These are phyloP conservation scores for Solanum etuberosum DNA, from an alignment of 257 asterid genomes.

Conservation along the genomic window DNA sequence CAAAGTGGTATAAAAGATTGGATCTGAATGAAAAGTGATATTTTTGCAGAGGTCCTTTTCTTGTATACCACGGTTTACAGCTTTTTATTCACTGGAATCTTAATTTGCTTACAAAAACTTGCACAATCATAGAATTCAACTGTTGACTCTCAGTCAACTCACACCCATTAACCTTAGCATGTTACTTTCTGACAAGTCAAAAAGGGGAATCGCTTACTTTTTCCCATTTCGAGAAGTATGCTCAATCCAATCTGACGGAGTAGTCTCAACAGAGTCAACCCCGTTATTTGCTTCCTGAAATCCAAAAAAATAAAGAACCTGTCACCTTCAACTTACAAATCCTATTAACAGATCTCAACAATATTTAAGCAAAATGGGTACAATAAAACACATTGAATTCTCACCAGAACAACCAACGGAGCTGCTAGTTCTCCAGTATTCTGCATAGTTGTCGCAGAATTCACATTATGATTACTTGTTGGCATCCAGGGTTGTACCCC, in stretches of 20 bases:
- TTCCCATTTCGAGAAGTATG: constrained; percentile 62
- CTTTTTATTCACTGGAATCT: not conserved
- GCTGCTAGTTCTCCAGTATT: constrained; percentile 36
- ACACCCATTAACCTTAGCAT: not conserved
- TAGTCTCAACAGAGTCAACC: constrained; percentile 21
- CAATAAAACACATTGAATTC: constrained; percentile 8
- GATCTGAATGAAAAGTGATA: not conserved
- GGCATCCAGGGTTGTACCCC: constrained; percentile 62
- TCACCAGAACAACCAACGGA: constrained; percentile 22
- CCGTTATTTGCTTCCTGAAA: constrained; percentile 39
- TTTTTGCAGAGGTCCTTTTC: not conserved
- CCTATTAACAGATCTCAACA: not conserved
- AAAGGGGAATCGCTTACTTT: constrained; percentile 31
- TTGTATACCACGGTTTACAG: not conserved
- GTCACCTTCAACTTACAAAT: not conserved
- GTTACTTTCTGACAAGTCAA: not conserved
- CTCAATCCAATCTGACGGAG: constrained; percentile 53
- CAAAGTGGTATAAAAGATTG: not conserved
- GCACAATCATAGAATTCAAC: not conserved
- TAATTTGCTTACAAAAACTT: not conserved
- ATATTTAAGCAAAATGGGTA: not conserved
- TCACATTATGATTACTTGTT: constrained; percentile 44
- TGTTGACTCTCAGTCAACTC: not conserved
- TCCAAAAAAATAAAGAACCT: not conserved
- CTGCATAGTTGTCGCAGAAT: constrained; percentile 39